These are phyloP conservation scores for Pythium guiyangense DNA, from an alignment of 352 stramenopile genomes.

Conservation along the genomic window DNA sequence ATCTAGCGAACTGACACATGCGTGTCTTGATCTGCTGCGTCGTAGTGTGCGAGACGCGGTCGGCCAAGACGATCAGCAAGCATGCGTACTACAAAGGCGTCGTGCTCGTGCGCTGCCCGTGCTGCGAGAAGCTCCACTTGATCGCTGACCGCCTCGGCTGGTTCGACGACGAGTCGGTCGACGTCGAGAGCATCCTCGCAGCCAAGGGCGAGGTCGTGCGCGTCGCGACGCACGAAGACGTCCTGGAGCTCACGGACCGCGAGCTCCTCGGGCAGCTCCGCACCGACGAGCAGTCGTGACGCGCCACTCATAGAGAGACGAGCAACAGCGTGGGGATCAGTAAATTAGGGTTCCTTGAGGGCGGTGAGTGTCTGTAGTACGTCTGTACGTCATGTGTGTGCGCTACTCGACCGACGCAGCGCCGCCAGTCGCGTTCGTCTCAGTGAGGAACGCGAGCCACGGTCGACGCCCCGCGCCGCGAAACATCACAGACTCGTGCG, in stretches of 20 bases:
- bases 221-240: slow-evolving; percentile 70
- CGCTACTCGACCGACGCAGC: slow-evolving; percentile 4
- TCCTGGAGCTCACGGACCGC: slow-evolving; percentile 78
- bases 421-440: slow-evolving; percentile 23
- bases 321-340: slow-evolving; percentile 8
- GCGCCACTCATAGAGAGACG: background rate
- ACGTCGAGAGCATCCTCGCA: slow-evolving; percentile 84
- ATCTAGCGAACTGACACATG: background rate
- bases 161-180: slow-evolving; percentile 89
- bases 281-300: slow-evolving; percentile 18
- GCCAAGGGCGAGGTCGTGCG: slow-evolving; percentile 70
- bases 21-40: background rate
- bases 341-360: slow-evolving; percentile 16
- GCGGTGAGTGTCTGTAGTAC: background rate
- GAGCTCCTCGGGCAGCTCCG: slow-evolving; percentile 52
- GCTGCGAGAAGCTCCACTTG: slow-evolving; percentile 98
- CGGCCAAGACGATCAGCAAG: slow-evolving; percentile 97
- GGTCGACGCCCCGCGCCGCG: slow-evolving; percentile 59
- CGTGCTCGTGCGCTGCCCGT: slow-evolving; percentile 96
- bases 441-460: slow-evolving; percentile 72
- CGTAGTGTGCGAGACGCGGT: slow-evolving; percentile 94
- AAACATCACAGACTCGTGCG: slow-evolving; percentile 84
- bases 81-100: slow-evolving; percentile 97
- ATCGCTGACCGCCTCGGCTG: slow-evolving; percentile 94
- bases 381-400: background rate